Evolutionary conservation across 106 monocot genomes (phyloP).

Genomic region (Dendrobium chrysotoxum): DNA sequence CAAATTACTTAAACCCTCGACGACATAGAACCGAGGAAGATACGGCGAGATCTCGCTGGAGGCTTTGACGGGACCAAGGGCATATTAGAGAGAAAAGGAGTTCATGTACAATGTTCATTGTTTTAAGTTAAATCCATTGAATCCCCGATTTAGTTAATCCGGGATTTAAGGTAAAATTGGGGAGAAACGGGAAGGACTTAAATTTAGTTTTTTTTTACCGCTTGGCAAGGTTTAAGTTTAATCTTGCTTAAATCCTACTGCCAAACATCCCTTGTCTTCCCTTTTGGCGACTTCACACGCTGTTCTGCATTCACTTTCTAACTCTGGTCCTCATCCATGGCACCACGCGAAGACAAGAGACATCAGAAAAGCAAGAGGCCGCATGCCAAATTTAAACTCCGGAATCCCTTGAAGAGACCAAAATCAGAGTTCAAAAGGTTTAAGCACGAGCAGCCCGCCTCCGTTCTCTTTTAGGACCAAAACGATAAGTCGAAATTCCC

Average conservation of each 20-base stretch:
- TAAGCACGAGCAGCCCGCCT: slow-evolving; percentile 3
- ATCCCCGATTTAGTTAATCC: too few species aligned
- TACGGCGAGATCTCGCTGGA: too few species aligned
- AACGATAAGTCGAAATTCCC: slow-evolving; percentile 59
- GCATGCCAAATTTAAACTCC: background rate
- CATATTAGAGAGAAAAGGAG: too few species aligned
- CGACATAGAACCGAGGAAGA: too few species aligned
- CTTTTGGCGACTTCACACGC: background rate
- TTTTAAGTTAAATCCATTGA: too few species aligned
- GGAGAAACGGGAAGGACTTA: too few species aligned
- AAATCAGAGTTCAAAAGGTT: background rate
- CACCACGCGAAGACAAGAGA: background rate
- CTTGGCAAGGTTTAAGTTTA: too few species aligned
- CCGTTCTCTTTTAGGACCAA: slow-evolving; percentile 21
- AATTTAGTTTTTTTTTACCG: too few species aligned
- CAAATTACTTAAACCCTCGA: too few species aligned
- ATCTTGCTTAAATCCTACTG: background rate
- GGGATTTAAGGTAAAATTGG: too few species aligned
- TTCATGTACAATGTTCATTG: too few species aligned
- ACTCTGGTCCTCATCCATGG: background rate
- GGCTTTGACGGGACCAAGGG: too few species aligned
- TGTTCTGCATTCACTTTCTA: background rate
- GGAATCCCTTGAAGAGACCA: background rate
- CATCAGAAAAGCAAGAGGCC: background rate
- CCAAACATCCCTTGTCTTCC: background rate